phyloP scores from a whole-genome alignment of 148 eudicot species.

The Fagopyrum tataricum region DNA sequence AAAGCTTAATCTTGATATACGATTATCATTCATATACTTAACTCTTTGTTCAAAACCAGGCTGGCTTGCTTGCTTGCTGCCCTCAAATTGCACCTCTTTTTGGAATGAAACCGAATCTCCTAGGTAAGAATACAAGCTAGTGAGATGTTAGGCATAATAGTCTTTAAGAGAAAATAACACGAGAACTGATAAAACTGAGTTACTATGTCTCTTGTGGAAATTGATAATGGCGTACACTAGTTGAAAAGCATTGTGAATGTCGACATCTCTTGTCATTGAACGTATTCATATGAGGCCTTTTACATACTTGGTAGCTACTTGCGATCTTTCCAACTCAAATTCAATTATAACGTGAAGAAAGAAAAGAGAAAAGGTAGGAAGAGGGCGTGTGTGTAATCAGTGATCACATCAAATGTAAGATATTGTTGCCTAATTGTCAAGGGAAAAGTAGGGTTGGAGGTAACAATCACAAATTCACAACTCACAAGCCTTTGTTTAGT shows the following conservation, averaged over 20 bases:
- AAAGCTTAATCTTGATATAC: background rate
- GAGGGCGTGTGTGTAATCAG: background rate
- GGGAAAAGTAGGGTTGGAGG: background rate
- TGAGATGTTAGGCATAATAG: too few species aligned
- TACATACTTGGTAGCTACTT: background rate
- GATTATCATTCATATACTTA: background rate
- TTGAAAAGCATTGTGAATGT: too few species aligned
- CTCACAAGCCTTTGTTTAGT: background rate
- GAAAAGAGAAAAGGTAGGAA: background rate
- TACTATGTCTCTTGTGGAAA: too few species aligned
- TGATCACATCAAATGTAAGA: conserved; percentile 12
- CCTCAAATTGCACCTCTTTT: background rate
- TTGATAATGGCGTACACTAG: too few species aligned
- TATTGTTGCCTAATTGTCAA: background rate
- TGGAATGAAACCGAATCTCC: background rate
- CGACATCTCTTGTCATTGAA: too few species aligned
- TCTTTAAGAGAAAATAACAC: too few species aligned
- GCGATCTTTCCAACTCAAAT: background rate
- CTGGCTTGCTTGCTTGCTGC: background rate
- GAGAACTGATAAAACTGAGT: too few species aligned
- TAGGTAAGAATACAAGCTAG: background rate
- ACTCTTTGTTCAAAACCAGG: background rate
- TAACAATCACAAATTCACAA: background rate
- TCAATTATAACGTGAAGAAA: background rate
- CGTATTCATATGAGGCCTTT: background rate